Evolutionary conservation across 768 basidiomycete species (phyloP), one percentile per base, ranked within the genome.

Genomic region (Rhodocollybia butyracea): DNA sequence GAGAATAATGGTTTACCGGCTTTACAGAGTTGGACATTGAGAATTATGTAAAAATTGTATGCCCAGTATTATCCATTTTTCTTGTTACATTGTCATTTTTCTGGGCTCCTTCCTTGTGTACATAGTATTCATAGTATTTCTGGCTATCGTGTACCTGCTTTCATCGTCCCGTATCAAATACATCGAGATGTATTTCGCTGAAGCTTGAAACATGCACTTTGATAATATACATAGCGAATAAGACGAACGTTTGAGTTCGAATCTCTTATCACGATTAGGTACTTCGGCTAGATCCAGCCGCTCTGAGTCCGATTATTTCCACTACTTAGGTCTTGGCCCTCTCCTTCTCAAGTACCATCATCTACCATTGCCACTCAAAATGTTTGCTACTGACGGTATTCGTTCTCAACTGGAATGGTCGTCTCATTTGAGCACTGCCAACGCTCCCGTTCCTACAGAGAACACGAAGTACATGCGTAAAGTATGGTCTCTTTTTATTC

Each of bases 381-480:
- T 86, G 84, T 83, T 76, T 66, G 76, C 77, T 55, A 69, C 73
- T 60, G 81, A 83, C 61, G 80, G 80, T 43, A 80, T 85, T 66
- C 81, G 83, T 60, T 89, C 89, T 61, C 93, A 94, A 70, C 85
- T 98, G 70, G 89, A 94, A 72, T 98, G 96, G 96, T 86, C 88
- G 66, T 86, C 94, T 46, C 82, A 81, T 59, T 79, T 98, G 67
- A 86, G 78, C 72, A 86, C 92, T 45, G 74, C 83, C 53, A 80
- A 83, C 59, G 85, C 85, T 42, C 83, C 86, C 41, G 78, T 81
- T 36, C 84, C 88, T 57, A 88, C 83, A 4, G 84, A 91, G 57
- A 80, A 85, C 54, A 92, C 90, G 66, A 94, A 93, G 76, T 92
- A 76, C 70, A 73, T 86, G 63, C 89, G 96, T 76, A 99, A 98